A percentile compares a stretch with the other conserved stretches of the same genome.
These are phyloP conservation scores for Gaeumannomyces tritici DNA, from an alignment of 2,329 filamentous ascomycete species.

Conservation along the genomic window DNA sequence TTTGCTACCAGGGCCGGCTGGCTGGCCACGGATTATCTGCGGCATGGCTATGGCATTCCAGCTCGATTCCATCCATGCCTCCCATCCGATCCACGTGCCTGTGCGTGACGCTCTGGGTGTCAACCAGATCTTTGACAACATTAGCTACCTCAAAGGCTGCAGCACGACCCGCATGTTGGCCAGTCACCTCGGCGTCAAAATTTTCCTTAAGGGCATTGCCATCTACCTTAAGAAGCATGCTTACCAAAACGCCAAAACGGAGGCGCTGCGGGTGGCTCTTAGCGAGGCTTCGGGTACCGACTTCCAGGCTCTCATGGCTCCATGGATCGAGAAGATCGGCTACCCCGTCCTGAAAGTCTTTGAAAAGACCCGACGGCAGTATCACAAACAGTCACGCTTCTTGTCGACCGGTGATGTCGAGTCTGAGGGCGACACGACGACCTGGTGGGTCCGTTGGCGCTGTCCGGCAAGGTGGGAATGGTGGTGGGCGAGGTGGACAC, in stretches of 20 bases:
- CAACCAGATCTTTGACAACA: slow-evolving; percentile 95
- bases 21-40: slow-evolving; percentile 85
- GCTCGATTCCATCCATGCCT: slow-evolving; percentile 81
- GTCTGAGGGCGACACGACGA: slow-evolving; percentile 80
- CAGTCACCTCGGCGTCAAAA: slow-evolving; percentile 79
- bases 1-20: slow-evolving; percentile 96
- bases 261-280: slow-evolving; percentile 82
- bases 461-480: slow-evolving; percentile 65
- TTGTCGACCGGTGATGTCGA: slow-evolving; percentile 85
- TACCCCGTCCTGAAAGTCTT: slow-evolving; percentile 83
- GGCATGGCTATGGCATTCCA: slow-evolving; percentile 85
- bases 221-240: slow-evolving; percentile 82
- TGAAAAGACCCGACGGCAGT: slow-evolving; percentile 68
- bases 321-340: slow-evolving; percentile 93
- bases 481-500: slow-evolving; percentile 48
- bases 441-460: slow-evolving; percentile 88
- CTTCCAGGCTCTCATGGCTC: slow-evolving; percentile 78
- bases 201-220: slow-evolving; percentile 82
- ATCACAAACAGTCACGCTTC: slow-evolving; percentile 75
- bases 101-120: slow-evolving; percentile 91
- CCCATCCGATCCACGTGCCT: slow-evolving; percentile 92
- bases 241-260: slow-evolving; percentile 84
- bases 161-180: slow-evolving; percentile 96
- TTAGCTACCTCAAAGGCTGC: slow-evolving; percentile 94
- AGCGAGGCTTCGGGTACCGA: slow-evolving; percentile 82